Conservation (phyloP, 805 yeast species). For the Priceomyces melissophilus region DNA sequence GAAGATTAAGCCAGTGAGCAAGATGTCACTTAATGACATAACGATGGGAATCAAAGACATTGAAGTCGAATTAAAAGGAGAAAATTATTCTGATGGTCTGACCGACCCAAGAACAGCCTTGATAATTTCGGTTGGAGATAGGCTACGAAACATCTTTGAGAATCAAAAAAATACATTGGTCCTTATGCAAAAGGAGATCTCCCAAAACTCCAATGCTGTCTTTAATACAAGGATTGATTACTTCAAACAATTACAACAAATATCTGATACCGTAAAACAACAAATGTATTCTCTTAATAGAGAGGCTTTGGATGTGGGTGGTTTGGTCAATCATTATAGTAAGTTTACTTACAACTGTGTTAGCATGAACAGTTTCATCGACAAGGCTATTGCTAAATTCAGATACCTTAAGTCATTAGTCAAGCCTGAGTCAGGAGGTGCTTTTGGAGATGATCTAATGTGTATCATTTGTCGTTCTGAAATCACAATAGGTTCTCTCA, state of each 20-base stretch:
- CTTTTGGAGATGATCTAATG: constrained; percentile 36
- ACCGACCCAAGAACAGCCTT: constrained; percentile 17
- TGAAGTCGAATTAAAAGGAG: constrained; percentile 22
- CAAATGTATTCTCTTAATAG: constrained; percentile 10
- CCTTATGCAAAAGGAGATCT: constrained; percentile 44
- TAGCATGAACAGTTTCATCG: constrained; percentile 11
- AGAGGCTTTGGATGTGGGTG: constrained; percentile 13
- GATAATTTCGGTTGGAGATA: constrained; percentile 17
- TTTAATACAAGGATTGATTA: constrained; percentile 81
- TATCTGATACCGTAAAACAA: constrained; percentile 76
- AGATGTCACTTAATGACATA: constrained; percentile 32
- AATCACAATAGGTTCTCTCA: constrained; percentile 72
- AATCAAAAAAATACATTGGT: constrained; percentile 41
- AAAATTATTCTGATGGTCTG: constrained; percentile 10
- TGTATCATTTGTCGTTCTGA: constrained; percentile 79
- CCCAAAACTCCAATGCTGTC: constrained; percentile 54
- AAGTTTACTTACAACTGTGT: neutral
- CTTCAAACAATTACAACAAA: constrained; percentile 77
- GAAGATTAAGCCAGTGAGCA: constrained; percentile 27
- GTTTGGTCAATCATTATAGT: neutral
- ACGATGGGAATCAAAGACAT: constrained; percentile 24
- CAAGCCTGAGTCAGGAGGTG: constrained; percentile 8
- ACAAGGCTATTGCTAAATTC: constrained; percentile 32
- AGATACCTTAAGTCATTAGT: constrained; percentile 31
- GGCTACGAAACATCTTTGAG: constrained; percentile 32